Percentiles rank a stretch among this genome's conserved stretches.
Conservation (phyloP, 805 yeast genomes). For the Blastobotrys chiropterorum region DNA sequence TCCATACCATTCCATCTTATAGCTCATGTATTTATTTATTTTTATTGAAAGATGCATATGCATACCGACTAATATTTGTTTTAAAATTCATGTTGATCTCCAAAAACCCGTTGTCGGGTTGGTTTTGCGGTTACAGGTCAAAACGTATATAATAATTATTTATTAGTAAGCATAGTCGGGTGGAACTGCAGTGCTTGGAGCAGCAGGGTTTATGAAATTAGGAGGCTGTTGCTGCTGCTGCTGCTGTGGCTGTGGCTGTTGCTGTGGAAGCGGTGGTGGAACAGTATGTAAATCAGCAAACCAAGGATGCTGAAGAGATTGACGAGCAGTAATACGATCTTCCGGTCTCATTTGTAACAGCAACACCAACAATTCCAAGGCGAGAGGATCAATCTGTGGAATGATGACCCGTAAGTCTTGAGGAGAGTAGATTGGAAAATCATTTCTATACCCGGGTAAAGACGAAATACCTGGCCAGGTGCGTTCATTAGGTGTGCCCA, state of each 20-base stretch:
- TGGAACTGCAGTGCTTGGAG: conserved; percentile 1
- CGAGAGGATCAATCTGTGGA: conserved; percentile 64
- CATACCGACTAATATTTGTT: not conserved
- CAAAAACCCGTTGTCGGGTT: not conserved
- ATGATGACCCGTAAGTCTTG: conserved; percentile 72
- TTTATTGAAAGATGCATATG: not conserved
- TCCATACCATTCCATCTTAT: conserved; percentile 2
- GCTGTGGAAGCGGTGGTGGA: not conserved
- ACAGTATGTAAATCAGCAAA: conserved; percentile 57
- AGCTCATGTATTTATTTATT: not conserved
- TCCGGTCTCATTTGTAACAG: conserved; percentile 50
- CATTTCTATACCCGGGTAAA: conserved; percentile 78
- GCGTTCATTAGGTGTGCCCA: conserved; percentile 95
- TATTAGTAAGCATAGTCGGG: not conserved
- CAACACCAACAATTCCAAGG: conserved; percentile 57
- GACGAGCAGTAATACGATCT: conserved; percentile 44
- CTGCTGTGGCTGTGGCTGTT: conserved; percentile 1
- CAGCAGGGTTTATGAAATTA: no score
- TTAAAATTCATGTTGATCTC: not conserved
- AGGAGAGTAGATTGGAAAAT: conserved; percentile 80
- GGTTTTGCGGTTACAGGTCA: not conserved
- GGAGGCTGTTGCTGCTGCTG: no score
- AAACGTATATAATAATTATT: not conserved
- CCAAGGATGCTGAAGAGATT: conserved; percentile 64
- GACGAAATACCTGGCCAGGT: conserved; percentile 97